Base-by-base conservation (phyloP, 129 eudicot species). In the Cynara cardunculus region DNA sequence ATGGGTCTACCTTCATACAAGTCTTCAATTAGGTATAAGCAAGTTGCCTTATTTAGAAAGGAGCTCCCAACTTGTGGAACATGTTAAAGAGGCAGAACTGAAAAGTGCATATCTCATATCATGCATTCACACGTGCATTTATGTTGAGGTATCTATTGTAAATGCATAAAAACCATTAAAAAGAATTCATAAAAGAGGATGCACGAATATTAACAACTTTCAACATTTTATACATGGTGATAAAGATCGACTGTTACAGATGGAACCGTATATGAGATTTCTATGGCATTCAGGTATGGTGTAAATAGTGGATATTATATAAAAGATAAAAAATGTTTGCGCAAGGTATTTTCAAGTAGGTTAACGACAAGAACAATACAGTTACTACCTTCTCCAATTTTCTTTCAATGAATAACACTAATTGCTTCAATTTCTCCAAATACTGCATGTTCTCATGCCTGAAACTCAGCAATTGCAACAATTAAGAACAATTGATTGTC, bases 391-490 rank as follows among this genome's bases (percentile, higher is more conserved):
- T 93, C 62, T 89, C 99, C 87, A 96, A 87, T 62, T 83, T 96
- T 80, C 92, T 96, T 83, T 96, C 98, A 77, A 93, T 84, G 89
- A 92, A 96, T 87, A 96, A 65, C 80, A 91, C 93, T 81, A 96
- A 81, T 9, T 90, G 91, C 87, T 89, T 91, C 89, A 96, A 82
- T 81, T 96, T 96, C 90, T 96, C 99, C 87, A 96, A 84, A 39
- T 89, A 81, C 86, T 91, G 93, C 84, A 93, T 84, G 78, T 93
- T 89, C 77, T 96, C 99, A 86, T 96, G 98, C 91, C 99, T 94
- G 89, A 87, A 88, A 85, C 69, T 87, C 35, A 13, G 77, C 61
- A 62, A 78, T 49, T 25, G 19, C 69, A 53, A 71, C 67, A 70
- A 37, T 79, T 76, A 80, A 76, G 66, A 74, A 27, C n/a, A n/a